phyloP scores from a whole-genome alignment of 192 early-diverging fungal species.

The Allomyces javanicus region DNA sequence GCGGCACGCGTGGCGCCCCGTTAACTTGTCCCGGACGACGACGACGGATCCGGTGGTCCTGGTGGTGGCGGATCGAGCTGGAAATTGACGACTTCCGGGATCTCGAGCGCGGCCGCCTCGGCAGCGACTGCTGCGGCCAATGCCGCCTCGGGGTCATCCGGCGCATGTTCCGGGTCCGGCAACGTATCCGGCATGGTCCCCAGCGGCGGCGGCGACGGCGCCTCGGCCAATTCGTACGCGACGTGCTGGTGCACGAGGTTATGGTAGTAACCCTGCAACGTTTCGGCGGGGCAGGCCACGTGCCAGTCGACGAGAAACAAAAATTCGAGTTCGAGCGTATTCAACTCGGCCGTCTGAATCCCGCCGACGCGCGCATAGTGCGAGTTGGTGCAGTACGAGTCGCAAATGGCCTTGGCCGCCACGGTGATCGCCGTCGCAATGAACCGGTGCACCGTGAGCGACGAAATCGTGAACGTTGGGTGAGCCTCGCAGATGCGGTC shows the following conservation, averaged over 20 bases:
- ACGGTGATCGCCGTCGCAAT: conserved; percentile 73
- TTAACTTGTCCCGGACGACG: no score
- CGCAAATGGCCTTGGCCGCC: conserved; percentile 72
- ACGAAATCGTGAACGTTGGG: conserved; percentile 73
- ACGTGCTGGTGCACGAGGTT: conserved; percentile 67
- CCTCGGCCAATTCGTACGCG: conserved; percentile 17
- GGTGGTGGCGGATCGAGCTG: no score
- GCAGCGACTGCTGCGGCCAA: no score
- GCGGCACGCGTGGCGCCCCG: no score
- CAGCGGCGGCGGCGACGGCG: not conserved
- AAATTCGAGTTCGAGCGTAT: conserved; percentile 81
- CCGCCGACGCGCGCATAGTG: conserved; percentile 94
- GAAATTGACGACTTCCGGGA: no score
- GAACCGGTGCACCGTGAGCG: conserved; percentile 84
- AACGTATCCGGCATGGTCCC: not conserved
- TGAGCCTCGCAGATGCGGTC: conserved; percentile 62
- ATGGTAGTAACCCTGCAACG: conserved; percentile 79
- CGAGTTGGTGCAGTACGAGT: conserved; percentile 86
- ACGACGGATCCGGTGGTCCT: no score
- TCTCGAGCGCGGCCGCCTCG: no score
- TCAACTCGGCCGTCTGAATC: conserved; percentile 77
- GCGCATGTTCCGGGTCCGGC: not conserved
- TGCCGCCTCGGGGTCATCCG: no score
- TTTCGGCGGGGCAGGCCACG: conserved; percentile 49
- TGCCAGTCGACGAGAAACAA: conserved; percentile 79